Percentiles rank a stretch among this genome's conserved stretches.
These are phyloP conservation scores for Debaryomyces udenii DNA, from an alignment of 1,139 yeast species.

Conservation along the genomic window DNA sequence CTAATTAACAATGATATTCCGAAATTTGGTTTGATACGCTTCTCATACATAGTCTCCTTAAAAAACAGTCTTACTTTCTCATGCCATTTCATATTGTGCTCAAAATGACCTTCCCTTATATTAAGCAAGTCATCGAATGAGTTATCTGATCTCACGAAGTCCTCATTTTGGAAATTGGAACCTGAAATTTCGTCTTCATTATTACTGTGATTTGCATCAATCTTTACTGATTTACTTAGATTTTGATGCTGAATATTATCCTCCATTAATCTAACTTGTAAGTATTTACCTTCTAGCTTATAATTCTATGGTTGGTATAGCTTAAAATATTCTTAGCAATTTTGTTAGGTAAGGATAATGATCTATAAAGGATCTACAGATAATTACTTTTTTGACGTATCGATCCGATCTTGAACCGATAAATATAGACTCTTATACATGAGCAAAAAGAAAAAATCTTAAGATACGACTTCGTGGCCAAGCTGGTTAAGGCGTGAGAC, in stretches of 20 bases:
- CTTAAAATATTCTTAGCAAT: too few relatives aligned
- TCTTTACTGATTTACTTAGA: too few relatives aligned
- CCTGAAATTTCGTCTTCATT: too few relatives aligned
- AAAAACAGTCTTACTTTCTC: neutral
- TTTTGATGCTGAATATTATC: too few relatives aligned
- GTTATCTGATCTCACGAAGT: neutral
- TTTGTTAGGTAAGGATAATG: too few relatives aligned
- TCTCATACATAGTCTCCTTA: conserved; percentile 7
- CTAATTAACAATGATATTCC: conserved; percentile 50
- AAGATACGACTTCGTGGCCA: conserved; percentile 40
- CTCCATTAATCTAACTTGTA: too few relatives aligned
- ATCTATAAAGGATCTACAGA: too few relatives aligned
- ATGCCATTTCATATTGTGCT: neutral
- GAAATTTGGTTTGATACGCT: conserved; percentile 24
- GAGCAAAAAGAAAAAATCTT: neutral
- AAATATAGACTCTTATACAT: neutral
- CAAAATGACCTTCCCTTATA: neutral
- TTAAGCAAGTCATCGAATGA: conserved; percentile 5
- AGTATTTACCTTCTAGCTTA: too few relatives aligned
- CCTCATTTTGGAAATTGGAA: neutral
- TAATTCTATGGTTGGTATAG: too few relatives aligned
- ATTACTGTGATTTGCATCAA: too few relatives aligned
- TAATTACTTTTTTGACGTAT: conserved; percentile 1
- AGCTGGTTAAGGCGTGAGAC: conserved; percentile 49
- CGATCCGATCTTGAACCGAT: neutral